Percentiles rank a stretch among this genome's conserved stretches.
These are phyloP conservation scores for Claviceps capensis DNA, from an alignment of 2,329 filamentous ascomycete species.

Conservation along the genomic window DNA sequence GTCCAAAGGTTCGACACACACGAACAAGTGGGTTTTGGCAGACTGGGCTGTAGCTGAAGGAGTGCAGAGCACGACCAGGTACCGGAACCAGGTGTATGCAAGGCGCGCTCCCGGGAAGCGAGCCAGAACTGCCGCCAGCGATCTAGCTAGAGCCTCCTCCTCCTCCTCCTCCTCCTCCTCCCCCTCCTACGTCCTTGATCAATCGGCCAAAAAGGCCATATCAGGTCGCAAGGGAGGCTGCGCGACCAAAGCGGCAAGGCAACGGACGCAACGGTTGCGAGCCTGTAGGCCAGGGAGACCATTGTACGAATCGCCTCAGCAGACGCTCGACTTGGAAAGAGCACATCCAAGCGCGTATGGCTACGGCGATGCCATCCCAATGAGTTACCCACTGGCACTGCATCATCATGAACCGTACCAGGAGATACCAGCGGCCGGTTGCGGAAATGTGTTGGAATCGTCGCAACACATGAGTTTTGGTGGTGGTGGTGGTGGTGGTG, in stretches of 20 bases:
- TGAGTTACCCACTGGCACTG: not conserved
- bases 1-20: constrained; percentile 41
- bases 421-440: not conserved
- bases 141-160: not conserved
- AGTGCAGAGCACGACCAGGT: constrained; percentile 76
- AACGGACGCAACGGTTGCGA: constrained; percentile 13
- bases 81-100: constrained; percentile 39
- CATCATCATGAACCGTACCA: not conserved
- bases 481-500: not conserved
- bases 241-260: constrained; percentile 15
- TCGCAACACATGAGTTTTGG: not conserved
- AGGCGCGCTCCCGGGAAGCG: constrained; percentile 10
- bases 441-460: not conserved
- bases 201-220: constrained; percentile 17
- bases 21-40: constrained; percentile 64
- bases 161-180: constrained; percentile 11
- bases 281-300: constrained; percentile 9
- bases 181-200: constrained; percentile 12
- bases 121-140: constrained; percentile 1
- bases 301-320: not conserved
- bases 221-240: constrained; percentile 22
- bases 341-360: not conserved
- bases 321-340: not conserved
- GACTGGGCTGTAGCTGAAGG: constrained; percentile 54
- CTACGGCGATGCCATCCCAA: not conserved